These are phyloP conservation scores for Lepiota brunneoincarnata DNA, from an alignment of 768 basidiomycete genomes.

Conservation along the genomic window DNA sequence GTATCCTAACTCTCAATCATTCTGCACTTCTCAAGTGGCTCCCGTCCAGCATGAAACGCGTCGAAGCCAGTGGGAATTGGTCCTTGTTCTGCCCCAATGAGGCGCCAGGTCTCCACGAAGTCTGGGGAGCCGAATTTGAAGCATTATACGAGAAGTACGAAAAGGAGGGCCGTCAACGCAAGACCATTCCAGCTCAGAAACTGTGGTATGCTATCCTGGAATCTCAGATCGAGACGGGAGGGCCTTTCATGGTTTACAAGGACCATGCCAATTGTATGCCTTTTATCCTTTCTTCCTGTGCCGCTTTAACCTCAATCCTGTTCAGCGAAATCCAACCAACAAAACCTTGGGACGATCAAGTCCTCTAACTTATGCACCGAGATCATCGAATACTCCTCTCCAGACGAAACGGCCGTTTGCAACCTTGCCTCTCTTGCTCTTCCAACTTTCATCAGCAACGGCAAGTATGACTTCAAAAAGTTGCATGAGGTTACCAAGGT, in stretches of 20 bases:
- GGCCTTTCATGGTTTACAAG: conserved; percentile 99
- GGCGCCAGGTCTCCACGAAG: conserved; percentile 86
- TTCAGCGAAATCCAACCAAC: conserved; percentile 94
- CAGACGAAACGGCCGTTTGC: conserved; percentile 97
- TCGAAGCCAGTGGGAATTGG: conserved; percentile 88
- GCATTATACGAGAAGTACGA: conserved; percentile 85
- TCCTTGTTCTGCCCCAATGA: conserved; percentile 98
- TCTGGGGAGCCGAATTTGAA: conserved; percentile 89
- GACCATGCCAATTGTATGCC: conserved; percentile 86
- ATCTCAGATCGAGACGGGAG: conserved; percentile 96
- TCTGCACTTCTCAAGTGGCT: not conserved
- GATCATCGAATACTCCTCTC: conserved; percentile 96
- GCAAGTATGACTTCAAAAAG: conserved; percentile 90
- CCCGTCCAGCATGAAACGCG: conserved; percentile 84
- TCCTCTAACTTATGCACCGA: conserved; percentile 99
- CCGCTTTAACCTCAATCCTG: not conserved
- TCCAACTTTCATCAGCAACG: conserved; percentile 83
- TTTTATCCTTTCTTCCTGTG: not conserved
- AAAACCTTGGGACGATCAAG: conserved; percentile 98
- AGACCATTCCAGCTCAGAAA: conserved; percentile 90
- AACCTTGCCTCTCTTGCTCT: conserved; percentile 97
- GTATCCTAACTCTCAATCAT: conserved; percentile 21
- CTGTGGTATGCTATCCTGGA: conserved; percentile 98
- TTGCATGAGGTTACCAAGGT: conserved; percentile 94
- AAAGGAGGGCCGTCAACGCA: conserved; percentile 81